These are phyloP conservation scores for Clonostachys solani DNA, from an alignment of 2,329 filamentous ascomycete species.

Conservation along the genomic window DNA sequence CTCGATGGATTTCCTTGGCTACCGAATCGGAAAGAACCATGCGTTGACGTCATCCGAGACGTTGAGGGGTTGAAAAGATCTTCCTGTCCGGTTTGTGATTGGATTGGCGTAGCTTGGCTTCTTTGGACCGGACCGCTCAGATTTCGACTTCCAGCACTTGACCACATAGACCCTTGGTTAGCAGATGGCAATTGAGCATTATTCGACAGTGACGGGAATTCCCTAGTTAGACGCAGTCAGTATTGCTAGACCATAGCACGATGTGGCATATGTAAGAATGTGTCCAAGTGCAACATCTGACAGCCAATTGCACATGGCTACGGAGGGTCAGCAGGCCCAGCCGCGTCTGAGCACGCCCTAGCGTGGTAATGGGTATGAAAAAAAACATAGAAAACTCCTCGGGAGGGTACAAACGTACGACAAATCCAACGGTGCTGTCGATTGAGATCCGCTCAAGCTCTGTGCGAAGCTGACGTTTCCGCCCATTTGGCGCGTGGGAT, in stretches of 20 bases:
- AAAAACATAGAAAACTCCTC: conserved; percentile 6
- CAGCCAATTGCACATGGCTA: too few species aligned
- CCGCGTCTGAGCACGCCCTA: too few species aligned
- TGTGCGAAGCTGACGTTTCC: conserved; percentile 63
- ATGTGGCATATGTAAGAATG: too few species aligned
- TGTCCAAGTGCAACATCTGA: too few species aligned
- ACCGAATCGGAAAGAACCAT: conserved; percentile 50
- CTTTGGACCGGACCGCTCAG: conserved; percentile 44
- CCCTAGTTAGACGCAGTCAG: conserved; percentile 29
- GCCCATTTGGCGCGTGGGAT: conserved; percentile 47
- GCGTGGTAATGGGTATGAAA: not conserved
- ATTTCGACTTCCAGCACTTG: conserved; percentile 41
- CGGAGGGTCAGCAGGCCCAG: too few species aligned
- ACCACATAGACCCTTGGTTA: conserved; percentile 50
- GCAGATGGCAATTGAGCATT: conserved; percentile 48
- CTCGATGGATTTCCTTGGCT: conserved; percentile 36
- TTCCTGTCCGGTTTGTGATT: conserved; percentile 44
- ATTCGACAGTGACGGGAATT: conserved; percentile 63
- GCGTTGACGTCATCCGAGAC: conserved; percentile 30
- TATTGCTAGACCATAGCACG: too few species aligned
- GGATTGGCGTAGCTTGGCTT: conserved; percentile 44
- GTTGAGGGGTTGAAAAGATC: conserved; percentile 36
- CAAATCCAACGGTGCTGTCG: conserved; percentile 56
- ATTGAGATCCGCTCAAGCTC: conserved; percentile 59
- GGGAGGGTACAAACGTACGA: conserved; percentile 46